These are phyloP conservation scores for Ophiostoma populinum DNA, from an alignment of 2,329 filamentous ascomycete genomes.

Conservation along the genomic window DNA sequence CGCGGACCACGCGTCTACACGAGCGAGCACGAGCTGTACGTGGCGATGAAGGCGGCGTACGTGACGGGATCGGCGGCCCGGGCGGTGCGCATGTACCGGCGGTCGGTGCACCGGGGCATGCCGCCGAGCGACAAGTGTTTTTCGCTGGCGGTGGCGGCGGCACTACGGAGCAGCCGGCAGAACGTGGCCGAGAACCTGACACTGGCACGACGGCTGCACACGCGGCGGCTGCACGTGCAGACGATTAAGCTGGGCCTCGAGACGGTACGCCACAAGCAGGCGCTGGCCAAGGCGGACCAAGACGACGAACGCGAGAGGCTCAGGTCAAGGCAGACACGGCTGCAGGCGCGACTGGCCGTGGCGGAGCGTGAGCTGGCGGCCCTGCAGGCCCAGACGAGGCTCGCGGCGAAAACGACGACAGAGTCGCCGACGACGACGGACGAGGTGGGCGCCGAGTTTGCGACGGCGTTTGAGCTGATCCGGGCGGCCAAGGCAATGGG, in stretches of 20 bases:
- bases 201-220: too few relatives aligned
- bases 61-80: conserved; percentile 16
- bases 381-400: too few relatives aligned
- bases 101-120: conserved; percentile 19
- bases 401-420: neutral
- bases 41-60: conserved; percentile 25
- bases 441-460: conserved; percentile 6
- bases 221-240: too few relatives aligned
- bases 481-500: conserved; percentile 22
- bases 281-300: too few relatives aligned
- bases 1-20: conserved; percentile 10
- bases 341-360: neutral
- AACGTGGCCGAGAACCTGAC: too few relatives aligned
- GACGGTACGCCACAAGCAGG: too few relatives aligned
- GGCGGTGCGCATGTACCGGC: conserved; percentile 23
- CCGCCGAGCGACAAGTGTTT: conserved; percentile 24
- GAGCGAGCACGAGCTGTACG: conserved; percentile 18
- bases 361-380: too few relatives aligned
- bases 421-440: neutral
- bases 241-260: too few relatives aligned
- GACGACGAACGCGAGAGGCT: too few relatives aligned
- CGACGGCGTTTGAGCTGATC: conserved; percentile 23
- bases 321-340: neutral
- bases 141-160: conserved; percentile 29
- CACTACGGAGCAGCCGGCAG: conserved; percentile 18